Conservation (phyloP, 352 stramenopile genomes). For the Globisporangium lucens region DNA sequence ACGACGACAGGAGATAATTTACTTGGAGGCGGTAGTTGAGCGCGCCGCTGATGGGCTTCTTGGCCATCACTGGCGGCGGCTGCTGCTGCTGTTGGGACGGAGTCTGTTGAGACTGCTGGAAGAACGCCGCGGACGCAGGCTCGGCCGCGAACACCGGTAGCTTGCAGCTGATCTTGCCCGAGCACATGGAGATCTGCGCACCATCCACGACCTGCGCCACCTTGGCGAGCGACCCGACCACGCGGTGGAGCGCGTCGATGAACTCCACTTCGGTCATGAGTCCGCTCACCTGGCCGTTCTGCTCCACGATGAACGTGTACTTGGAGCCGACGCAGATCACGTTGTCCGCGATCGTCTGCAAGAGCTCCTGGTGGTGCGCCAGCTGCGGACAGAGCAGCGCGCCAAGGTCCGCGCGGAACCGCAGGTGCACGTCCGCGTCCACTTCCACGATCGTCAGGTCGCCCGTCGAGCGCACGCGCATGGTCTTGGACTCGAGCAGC, state of each 20-base stretch:
- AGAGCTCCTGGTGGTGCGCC: conserved; percentile 13
- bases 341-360: conserved; percentile 15
- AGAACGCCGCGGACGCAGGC: not conserved
- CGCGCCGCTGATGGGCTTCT: conserved; percentile 8
- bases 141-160: not conserved
- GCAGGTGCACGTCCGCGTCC: conserved; percentile 13
- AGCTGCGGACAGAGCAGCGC: conserved; percentile 13
- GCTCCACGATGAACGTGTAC: conserved; percentile 17
- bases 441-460: conserved; percentile 18
- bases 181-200: conserved; percentile 15
- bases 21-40: conserved; percentile 16
- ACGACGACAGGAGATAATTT: conserved; percentile 15
- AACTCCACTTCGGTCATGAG: conserved; percentile 13
- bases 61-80: conserved; percentile 16
- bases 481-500: conserved; percentile 13
- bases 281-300: conserved; percentile 12
- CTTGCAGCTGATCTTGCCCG: conserved; percentile 13
- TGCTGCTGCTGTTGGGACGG: conserved; percentile 4
- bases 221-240: conserved; percentile 13
- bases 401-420: conserved; percentile 13
- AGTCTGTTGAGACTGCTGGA: conserved; percentile 13
- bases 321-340: conserved; percentile 15
- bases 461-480: conserved; percentile 5
- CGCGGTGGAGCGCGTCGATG: conserved; percentile 13
- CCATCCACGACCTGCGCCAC: conserved; percentile 13